These are phyloP conservation scores for Venturia oleaginea DNA, from an alignment of 2,329 filamentous ascomycete species.

Conservation along the genomic window DNA sequence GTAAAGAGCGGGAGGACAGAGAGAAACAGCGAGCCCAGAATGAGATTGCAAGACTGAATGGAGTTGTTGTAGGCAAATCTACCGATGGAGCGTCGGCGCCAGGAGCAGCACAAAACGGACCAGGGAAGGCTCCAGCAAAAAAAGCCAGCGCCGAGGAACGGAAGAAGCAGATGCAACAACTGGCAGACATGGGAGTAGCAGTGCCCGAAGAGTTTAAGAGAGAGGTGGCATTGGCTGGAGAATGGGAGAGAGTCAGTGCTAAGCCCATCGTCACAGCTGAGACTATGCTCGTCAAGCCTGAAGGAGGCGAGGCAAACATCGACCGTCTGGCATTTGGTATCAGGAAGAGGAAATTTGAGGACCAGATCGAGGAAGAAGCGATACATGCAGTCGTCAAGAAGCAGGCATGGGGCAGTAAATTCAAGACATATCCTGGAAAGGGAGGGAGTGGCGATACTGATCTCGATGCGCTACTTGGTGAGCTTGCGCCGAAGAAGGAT, in stretches of 20 bases:
- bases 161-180: slow-evolving; percentile 76
- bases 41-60: slow-evolving; percentile 80
- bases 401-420: slow-evolving; percentile 36
- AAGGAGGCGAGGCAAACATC: slow-evolving; percentile 32
- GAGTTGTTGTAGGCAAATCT: slow-evolving; percentile 50
- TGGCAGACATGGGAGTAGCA: slow-evolving; percentile 77
- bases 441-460: slow-evolving; percentile 42
- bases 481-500: slow-evolving; percentile 21
- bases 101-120: slow-evolving; percentile 19
- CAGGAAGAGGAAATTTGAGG: slow-evolving; percentile 53
- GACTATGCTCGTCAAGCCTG: slow-evolving; percentile 35
- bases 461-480: slow-evolving; percentile 49
- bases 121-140: slow-evolving; percentile 21
- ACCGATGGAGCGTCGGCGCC: slow-evolving; percentile 22
- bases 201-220: slow-evolving; percentile 69
- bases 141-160: slow-evolving; percentile 55
- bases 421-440: slow-evolving; percentile 36
- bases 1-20: slow-evolving; percentile 68
- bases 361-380: slow-evolving; percentile 45
- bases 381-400: slow-evolving; percentile 21
- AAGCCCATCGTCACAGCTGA: slow-evolving; percentile 29
- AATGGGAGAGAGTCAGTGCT: slow-evolving; percentile 67
- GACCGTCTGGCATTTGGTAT: slow-evolving; percentile 44
- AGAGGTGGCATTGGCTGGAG: slow-evolving; percentile 79
- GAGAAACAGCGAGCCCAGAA: slow-evolving; percentile 74